Evolutionary conservation across 108 stramenopile genomes (phyloP), one percentile per base, ranked within the genome.

Genomic region (Stephanodiscus triporus): DNA sequence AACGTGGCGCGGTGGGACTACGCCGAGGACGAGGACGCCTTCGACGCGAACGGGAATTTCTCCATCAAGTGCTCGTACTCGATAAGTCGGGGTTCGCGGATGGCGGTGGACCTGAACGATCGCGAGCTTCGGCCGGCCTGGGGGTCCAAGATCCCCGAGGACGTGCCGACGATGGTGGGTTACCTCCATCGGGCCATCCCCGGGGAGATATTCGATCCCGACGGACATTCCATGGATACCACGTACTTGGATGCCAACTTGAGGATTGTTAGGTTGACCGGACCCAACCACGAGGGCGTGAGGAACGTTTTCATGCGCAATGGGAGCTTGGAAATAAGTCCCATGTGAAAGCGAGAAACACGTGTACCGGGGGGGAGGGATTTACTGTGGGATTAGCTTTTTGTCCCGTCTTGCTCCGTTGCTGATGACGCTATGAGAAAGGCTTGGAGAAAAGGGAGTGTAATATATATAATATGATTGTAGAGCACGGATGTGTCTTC

Each of bases 241-340:
- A 88, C 91, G 22, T 92, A 92, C 72, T 58, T 88, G 61, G 91
- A 92, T 72, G 86, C 61, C 17, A 81, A 89, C 19, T 70, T 92
- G 64, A 81, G 86, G 43, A 88, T 92, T 43, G 84, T 85, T 2
- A 77, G 88, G 20, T 80, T 87, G 58, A 85, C 87, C 10, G 91
- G 91, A 34, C 58, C 86, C 17, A 57, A 63, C 48, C 72, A 75
- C 22, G 91, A 92, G 76, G 88, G 88, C 4, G 84, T 87, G 24
- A 74, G 91, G 56, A 86, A 88, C 68, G 81, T 92, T 65, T 92
- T 86, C 43, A 45, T 45, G 23, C 53, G 53, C 23, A 54, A 22
- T 9, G 53, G 53, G 26, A 54, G 53, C 26, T 13, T 54, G 23
- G 53, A 54, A 54, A 54, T 54, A 9, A 26, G 5, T 24, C 53